Conservation (phyloP, 1,284 basidiomycete genomes). For the Microbotryomycetes sp. region DNA sequence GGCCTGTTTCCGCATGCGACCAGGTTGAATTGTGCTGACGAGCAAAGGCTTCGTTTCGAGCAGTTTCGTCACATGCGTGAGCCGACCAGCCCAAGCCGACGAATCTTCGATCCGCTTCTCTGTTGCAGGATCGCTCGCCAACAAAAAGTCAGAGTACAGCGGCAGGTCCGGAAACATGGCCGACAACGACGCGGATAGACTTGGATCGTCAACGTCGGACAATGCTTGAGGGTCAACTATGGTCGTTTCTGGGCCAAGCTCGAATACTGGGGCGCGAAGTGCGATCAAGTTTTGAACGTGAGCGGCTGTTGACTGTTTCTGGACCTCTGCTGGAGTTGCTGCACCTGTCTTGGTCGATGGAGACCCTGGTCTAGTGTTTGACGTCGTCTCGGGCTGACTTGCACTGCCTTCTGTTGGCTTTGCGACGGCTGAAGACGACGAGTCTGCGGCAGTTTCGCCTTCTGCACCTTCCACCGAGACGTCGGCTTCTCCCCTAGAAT, state of each 20-base stretch:
- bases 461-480: too few relatives aligned
- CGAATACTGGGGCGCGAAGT: constrained; percentile 32
- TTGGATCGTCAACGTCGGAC: constrained; percentile 10
- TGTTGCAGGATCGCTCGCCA: constrained; percentile 33
- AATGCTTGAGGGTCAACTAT: constrained; percentile 18
- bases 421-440: background rate
- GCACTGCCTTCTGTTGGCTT: background rate
- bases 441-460: too few relatives aligned
- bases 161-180: constrained; percentile 49
- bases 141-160: constrained; percentile 40
- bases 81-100: constrained; percentile 40
- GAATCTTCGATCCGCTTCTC: constrained; percentile 49
- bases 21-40: constrained; percentile 50
- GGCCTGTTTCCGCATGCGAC: constrained; percentile 41
- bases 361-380: constrained; percentile 11
- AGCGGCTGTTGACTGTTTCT: constrained; percentile 9
- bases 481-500: too few relatives aligned
- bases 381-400: constrained; percentile 4
- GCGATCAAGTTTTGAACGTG: constrained; percentile 24
- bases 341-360: constrained; percentile 12
- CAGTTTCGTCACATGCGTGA: constrained; percentile 48
- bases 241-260: constrained; percentile 16
- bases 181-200: constrained; percentile 7
- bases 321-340: constrained; percentile 2
- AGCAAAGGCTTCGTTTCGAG: constrained; percentile 51